Evolutionary conservation across 441 rosid species (phyloP), one percentile per base, ranked within the genome.

Genomic region (Sinapis alba): DNA sequence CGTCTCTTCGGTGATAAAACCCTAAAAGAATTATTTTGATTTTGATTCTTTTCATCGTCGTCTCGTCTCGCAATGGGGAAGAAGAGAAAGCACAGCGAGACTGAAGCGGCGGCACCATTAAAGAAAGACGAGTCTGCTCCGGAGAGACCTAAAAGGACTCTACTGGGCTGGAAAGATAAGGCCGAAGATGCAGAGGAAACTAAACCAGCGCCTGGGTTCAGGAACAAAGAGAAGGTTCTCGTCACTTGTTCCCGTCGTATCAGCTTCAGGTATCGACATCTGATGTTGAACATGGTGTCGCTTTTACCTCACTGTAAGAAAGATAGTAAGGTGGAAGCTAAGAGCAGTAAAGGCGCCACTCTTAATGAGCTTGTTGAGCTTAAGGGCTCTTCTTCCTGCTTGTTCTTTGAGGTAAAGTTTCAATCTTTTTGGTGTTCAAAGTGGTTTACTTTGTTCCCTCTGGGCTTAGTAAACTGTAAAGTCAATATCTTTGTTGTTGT

Each of bases 301-400:
- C 91, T 96, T 71, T 74, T 96, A 66, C 97, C 99, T 26, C 98
- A 96, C 58, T 91, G 97, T 81, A 91, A 96, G 92, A 96, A 93
- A 79, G 98, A 96, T 61, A 96, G 86, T 77, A 96, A 96, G 75
- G 94, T 93, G 10, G 99, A 96, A 68, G 82, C 98, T 20, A 86
- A 75, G 73, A 89, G 94, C 41, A 91, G 84, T 66, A 93, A 91
- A 80, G 98, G 97, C 0, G 83, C 90, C 6, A 86, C 94, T 1
- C 82, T 96, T 73, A 93, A 91, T 76, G 99, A 96, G 86, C 93
- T 93, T 13, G 90, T 96, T 64, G 98, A 91, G 88, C 88, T 96
- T 53, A 88, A 88, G 85, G 86, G 93, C 30, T 91, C 96, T 74
- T 89, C 98, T 76, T 96, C 99, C 3, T 84, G 87, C 76, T 82